These are phyloP conservation scores for Ceratobasidium papillatum DNA, from an alignment of 1,284 basidiomycete species.

Conservation along the genomic window DNA sequence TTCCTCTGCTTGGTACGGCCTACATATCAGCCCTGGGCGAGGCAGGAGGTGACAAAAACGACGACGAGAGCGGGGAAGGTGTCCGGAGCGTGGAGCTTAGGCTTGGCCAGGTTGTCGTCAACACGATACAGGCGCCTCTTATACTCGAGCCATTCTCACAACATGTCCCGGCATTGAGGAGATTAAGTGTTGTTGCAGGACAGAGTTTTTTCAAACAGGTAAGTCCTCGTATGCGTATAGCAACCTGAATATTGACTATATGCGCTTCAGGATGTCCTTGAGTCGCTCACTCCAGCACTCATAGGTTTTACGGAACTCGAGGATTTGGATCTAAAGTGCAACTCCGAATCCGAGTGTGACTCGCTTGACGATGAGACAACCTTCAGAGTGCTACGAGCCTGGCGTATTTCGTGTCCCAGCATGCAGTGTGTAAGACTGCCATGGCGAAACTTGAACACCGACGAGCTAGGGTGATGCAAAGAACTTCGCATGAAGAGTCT, in stretches of 20 bases:
- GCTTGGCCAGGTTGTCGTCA: conserved; percentile 29
- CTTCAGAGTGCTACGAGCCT: background rate
- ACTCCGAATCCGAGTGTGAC: conserved; percentile 13
- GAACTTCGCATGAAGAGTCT: background rate
- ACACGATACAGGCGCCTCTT: conserved; percentile 18
- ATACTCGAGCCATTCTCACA: conserved; percentile 26
- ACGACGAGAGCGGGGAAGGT: conserved; percentile 6
- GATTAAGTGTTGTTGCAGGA: conserved; percentile 21
- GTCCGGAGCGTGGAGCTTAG: conserved; percentile 20
- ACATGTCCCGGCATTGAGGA: conserved; percentile 22
- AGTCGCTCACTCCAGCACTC: conserved; percentile 9
- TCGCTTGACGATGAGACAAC: conserved; percentile 14
- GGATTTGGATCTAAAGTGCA: conserved; percentile 10
- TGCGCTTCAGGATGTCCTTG: conserved; percentile 27
- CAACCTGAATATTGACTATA: background rate
- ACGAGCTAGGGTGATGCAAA: background rate
- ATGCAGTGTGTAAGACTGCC: conserved; percentile 12
- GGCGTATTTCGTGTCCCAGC: conserved; percentile 21
- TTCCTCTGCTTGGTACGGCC: conserved; percentile 9
- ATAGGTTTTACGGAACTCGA: conserved; percentile 18
- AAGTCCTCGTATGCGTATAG: background rate
- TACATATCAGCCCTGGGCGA: conserved; percentile 25
- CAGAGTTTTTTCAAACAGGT: conserved; percentile 25
- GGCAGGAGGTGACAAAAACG: conserved; percentile 7
- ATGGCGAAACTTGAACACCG: background rate